Conservation (phyloP, 352 stramenopile genomes). For the Phytophthora citricola region DNA sequence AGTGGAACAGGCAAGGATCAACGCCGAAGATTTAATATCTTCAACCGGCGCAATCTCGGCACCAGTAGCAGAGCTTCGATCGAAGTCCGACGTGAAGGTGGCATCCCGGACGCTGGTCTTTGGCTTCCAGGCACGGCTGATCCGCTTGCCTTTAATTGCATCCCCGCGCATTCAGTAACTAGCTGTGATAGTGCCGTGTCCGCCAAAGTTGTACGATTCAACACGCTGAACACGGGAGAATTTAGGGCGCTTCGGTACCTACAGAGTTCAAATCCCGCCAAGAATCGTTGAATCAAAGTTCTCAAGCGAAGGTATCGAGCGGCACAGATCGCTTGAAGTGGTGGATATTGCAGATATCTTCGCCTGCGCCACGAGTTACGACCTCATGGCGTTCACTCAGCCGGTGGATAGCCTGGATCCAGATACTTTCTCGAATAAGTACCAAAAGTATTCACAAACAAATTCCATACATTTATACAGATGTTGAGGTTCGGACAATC, state of each 20-base stretch:
- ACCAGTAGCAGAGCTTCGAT: not conserved
- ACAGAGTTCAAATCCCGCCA: not conserved
- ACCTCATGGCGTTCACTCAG: slow-evolving; percentile 1
- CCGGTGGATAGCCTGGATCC: slow-evolving; percentile 8
- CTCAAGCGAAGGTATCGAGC: not conserved
- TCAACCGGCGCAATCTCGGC: slow-evolving; percentile 1
- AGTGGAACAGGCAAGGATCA: no score
- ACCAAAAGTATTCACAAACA: not conserved
- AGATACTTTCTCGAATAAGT: not conserved
- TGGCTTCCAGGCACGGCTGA: no score
- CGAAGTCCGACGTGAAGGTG: not conserved
- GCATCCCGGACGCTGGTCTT: not conserved
- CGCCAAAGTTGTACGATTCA: no score
- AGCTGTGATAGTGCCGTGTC: no score
- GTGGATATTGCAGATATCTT: slow-evolving; percentile 6
- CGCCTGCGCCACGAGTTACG: not conserved
- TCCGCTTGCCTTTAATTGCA: no score
- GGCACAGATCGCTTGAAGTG: slow-evolving; percentile 6
- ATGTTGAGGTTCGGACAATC: not conserved
- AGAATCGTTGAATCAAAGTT: not conserved
- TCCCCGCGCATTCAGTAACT: no score
- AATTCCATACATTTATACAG: not conserved
- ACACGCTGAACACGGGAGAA: no score
- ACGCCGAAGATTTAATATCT: no score
- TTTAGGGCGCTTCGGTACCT: not conserved